Base-by-base conservation (phyloP, 495 filamentous ascomycete genomes). In the Penicillium cinerascens region DNA sequence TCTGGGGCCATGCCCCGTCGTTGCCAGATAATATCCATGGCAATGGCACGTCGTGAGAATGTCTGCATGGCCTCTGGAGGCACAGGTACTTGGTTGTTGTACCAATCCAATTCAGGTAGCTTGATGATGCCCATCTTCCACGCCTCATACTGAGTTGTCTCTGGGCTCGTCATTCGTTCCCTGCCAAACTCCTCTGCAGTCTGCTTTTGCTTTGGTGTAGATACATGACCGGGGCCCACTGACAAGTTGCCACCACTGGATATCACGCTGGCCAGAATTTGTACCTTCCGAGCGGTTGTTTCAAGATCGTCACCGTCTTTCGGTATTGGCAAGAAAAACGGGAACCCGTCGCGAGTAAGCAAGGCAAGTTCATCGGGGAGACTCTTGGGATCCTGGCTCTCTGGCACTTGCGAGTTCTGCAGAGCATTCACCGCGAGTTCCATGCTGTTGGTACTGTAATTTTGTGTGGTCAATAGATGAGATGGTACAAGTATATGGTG, bases 11-110 rank as follows among this genome's bases (percentile, higher is more conserved):
- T 58, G 9, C 58, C 60, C 36, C 56, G 33, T 13, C 57, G 52
- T 4, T 47, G 36, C 59, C 61, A 69, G 41, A 69, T 42, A 6
- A 64, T 42, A 48, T 69, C 57, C 61, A 71, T 71, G 11, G 64
- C 68, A 15, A 36, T 55, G 10, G 64, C 64, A n/a, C 64, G 60
- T 25, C 62, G 50, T 3, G 49, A 27, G 26, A 65, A 65, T 11
- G 48, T 64, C 37, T 58, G 62, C n/a, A 55, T 22, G 23, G 55
- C 57, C 11, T 56, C 41, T 10, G 50, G 26, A 0, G 53, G 51
- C 4, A 69, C 40, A 3, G 53, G 47, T 1, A 44, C 42, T 18
- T 50, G 40, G 42, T 63, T 55, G 20, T 1, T 20, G 6, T 46
- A 52, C 64, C 68, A 69, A 49, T 67, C 44, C 20, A 67, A 59